Evolutionary conservation across 768 basidiomycete species (phyloP).

Genomic region (Rhizopogon vinicolor): DNA sequence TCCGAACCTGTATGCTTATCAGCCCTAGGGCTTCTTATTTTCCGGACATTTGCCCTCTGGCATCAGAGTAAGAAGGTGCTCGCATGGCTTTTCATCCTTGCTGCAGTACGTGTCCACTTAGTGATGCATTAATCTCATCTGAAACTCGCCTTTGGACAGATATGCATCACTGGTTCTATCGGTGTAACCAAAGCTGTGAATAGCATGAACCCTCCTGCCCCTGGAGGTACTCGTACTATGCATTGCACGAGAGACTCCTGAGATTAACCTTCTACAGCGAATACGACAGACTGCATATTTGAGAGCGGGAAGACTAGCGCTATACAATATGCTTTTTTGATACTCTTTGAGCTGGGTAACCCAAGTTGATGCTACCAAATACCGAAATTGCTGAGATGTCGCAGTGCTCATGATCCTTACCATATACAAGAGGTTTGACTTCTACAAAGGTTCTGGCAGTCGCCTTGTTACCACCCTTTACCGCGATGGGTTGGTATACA

Average conservation of each 20-base stretch:
- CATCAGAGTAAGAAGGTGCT: background rate
- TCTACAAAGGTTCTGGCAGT: background rate
- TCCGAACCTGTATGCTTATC: background rate
- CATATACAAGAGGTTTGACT: background rate
- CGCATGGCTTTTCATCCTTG: background rate
- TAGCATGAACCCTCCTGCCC: background rate
- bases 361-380: background rate
- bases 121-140: background rate
- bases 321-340: background rate
- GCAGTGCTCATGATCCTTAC: background rate
- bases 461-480: background rate
- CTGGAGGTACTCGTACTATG: background rate
- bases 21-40: conserved; percentile 1
- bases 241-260: background rate
- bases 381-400: background rate
- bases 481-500: background rate
- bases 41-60: background rate
- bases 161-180: background rate
- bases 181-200: background rate
- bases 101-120: background rate
- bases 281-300: background rate
- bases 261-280: background rate
- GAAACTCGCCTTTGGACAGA: background rate
- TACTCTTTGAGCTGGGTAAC: background rate
- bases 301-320: background rate